These are phyloP conservation scores for Gracilariopsis chorda DNA, from an alignment of 23 red algal species.

Conservation along the genomic window DNA sequence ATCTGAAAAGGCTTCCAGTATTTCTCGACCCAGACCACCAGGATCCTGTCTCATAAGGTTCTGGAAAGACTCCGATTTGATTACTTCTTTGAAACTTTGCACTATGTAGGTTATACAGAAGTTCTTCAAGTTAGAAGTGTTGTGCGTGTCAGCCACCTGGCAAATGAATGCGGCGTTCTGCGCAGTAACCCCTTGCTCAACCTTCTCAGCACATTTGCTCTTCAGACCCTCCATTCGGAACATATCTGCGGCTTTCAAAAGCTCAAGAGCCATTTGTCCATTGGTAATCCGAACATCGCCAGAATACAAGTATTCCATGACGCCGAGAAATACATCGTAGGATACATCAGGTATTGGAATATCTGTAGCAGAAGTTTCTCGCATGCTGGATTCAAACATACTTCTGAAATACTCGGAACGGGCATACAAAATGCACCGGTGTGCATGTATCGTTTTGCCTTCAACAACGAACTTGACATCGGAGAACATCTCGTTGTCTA, in stretches of 20 bases:
- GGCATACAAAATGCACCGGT: constrained; percentile 78
- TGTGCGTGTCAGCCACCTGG: constrained; percentile 75
- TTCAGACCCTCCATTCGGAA: constrained; percentile 85
- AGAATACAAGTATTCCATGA: constrained; percentile 86
- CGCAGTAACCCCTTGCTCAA: constrained; percentile 69
- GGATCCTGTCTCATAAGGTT: constrained; percentile 74
- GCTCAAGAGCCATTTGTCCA: constrained; percentile 53
- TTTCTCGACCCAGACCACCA: constrained; percentile 75
- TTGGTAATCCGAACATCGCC: constrained; percentile 45
- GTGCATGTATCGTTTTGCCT: constrained; percentile 72
- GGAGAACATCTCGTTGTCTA: constrained; percentile 69
- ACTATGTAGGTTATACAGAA: constrained; percentile 89
- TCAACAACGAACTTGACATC: constrained; percentile 82
- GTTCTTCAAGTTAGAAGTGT: constrained; percentile 67
- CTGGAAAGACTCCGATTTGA: constrained; percentile 75
- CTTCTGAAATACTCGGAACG: constrained; percentile 81
- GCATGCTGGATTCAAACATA: constrained; percentile 89
- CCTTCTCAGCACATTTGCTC: constrained; percentile 64
- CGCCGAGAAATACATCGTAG: constrained; percentile 69
- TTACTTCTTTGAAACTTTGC: constrained; percentile 83
- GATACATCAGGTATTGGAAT: constrained; percentile 79
- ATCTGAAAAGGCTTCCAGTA: constrained; percentile 75
- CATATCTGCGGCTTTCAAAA: constrained; percentile 86
- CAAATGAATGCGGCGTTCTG: constrained; percentile 86
- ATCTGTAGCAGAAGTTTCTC: constrained; percentile 55